Evolutionary conservation across 352 stramenopile genomes (phyloP), one percentile per base, ranked within the genome.

Genomic region (Globisporangium nodosum): DNA sequence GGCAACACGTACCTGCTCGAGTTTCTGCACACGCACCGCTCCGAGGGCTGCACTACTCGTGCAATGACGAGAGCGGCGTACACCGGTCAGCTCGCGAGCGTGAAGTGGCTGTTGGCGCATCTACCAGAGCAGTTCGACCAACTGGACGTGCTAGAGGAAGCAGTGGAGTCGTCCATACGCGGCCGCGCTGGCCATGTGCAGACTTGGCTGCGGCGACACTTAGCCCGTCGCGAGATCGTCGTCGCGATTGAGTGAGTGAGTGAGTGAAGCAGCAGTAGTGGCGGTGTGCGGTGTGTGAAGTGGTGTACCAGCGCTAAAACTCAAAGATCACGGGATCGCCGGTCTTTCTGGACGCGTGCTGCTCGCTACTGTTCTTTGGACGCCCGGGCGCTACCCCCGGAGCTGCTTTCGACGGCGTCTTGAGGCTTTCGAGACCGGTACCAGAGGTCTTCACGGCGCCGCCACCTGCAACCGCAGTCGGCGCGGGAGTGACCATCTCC

Each of bases 1-100:
- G 71, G 74, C 20, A 69, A 81, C 49, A n/a, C 74, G 16, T 46
- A 46, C 15, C 30, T 80, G 40, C 69, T 85, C 13, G 50, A 64
- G 11, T 76, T 71, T 35, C 50, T 80, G 8, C 46, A 73, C 47
- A 40, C 24, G 21, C 58, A 73, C 15, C 61, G 68, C 2, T 35
- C 42, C 5, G 68, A 79, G 31, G 68, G 68, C 27, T 77, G 69
- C 30, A 70, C 57, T 20, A 1, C 30, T 2, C 59, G 51, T 35
- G 68, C 65, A 6, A 61, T 77, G 49, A 59, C 52, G 4, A 53
- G 60, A 33, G 65, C 71, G 16, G 66, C 71, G 24, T 76, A 68
- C 51, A 60, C 59, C 1, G 71, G 71, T 0, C 71, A 76, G 35
- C 60, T 79, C 13, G 57, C 57, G 20, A 74, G 62, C 24, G 71